A percentile compares a stretch with the other conserved stretches of the same genome.
Evolutionary conservation across 306 rosid genomes (phyloP).

Genomic region (Medicago lupulina): DNA sequence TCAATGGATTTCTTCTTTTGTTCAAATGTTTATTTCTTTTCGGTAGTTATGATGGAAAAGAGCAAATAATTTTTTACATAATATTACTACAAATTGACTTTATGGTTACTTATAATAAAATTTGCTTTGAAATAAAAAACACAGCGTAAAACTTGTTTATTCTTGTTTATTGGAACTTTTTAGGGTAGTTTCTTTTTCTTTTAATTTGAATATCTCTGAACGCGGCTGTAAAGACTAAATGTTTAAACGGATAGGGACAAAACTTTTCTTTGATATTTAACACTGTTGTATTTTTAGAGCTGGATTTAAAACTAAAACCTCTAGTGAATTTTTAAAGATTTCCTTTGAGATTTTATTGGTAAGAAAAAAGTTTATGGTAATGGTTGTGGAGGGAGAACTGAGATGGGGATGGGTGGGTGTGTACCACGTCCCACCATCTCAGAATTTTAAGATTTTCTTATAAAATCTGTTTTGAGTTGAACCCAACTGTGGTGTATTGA

Average conservation of each 20-base stretch:
- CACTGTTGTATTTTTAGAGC: too few species aligned
- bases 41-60: constrained; percentile 36
- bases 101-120: background rate
- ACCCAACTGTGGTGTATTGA: constrained; percentile 13
- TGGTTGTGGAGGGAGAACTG: constrained; percentile 48
- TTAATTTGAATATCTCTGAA: too few species aligned
- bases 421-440: constrained; percentile 54
- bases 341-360: constrained; percentile 26
- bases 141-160: background rate
- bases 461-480: constrained; percentile 5
- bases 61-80: background rate
- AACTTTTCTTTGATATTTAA: too few species aligned
- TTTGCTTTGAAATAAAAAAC: background rate
- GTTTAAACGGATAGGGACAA: too few species aligned
- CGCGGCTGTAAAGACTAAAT: too few species aligned
- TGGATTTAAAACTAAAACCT: too few species aligned
- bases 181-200: background rate
- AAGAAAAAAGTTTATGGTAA: constrained; percentile 38
- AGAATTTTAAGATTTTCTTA: constrained; percentile 40
- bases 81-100: background rate
- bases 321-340: background rate
- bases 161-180: background rate
- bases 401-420: constrained; percentile 46
- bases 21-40: constrained; percentile 12
- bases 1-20: constrained; percentile 22